Conservation (phyloP, 1,284 basidiomycete species). For the Ceratobasidium sp. region DNA sequence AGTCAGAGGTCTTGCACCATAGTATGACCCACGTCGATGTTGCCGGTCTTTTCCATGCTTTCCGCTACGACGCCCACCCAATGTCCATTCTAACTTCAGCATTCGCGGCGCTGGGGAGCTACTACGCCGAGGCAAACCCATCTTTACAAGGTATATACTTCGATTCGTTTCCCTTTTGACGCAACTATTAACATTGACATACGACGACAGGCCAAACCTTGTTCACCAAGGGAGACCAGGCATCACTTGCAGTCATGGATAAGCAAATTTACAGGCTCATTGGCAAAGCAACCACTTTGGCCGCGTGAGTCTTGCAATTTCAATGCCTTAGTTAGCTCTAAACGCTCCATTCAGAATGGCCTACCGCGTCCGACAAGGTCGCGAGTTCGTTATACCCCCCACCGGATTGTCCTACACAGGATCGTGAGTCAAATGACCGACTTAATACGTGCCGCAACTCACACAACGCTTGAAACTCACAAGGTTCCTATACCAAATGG, state of each 20-base stretch:
- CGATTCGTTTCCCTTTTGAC: background rate
- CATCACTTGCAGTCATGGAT: constrained; percentile 82
- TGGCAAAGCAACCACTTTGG: constrained; percentile 88
- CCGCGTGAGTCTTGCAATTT: constrained; percentile 69
- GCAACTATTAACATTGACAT: background rate
- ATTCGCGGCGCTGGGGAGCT: constrained; percentile 87
- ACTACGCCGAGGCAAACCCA: constrained; percentile 79
- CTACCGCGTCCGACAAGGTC: constrained; percentile 88
- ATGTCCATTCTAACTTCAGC: constrained; percentile 90
- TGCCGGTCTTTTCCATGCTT: constrained; percentile 82
- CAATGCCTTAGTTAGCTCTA: constrained; percentile 4
- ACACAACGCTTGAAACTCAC: background rate
- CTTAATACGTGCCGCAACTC: constrained; percentile 20
- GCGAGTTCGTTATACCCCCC: constrained; percentile 88
- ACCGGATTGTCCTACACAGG: constrained; percentile 85
- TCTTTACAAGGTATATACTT: constrained; percentile 74
- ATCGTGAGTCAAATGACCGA: constrained; percentile 66
- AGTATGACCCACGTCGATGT: constrained; percentile 82
- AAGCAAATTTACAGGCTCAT: constrained; percentile 90
- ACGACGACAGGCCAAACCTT: constrained; percentile 81
- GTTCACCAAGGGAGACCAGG: constrained; percentile 73
- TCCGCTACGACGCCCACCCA: constrained; percentile 88
- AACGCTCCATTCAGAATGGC: constrained; percentile 72
- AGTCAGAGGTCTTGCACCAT: constrained; percentile 83
- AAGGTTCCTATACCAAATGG: constrained; percentile 88